Base-by-base conservation (phyloP, 2,329 filamentous ascomycete genomes). In the Hypomyces perniciosus region DNA sequence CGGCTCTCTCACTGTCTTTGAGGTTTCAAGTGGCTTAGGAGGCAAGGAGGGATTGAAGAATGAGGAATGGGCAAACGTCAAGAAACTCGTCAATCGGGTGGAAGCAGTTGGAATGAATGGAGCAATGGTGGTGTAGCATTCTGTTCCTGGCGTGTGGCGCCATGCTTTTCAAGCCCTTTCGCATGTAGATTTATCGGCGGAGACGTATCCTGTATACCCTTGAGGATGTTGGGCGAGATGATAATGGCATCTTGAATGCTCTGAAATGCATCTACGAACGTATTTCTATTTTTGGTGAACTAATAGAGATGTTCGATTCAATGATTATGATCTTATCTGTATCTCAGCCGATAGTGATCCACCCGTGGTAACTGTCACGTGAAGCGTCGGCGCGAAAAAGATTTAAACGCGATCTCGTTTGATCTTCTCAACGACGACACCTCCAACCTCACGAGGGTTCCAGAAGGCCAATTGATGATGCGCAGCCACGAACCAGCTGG, bases 61-160 rank as follows among this genome's bases (percentile, higher is more conserved):
- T 47, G 93, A 99, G 62, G 92, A 97, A 67, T 99, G 93, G 92
- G 81, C 86, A 5, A 88, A 81, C 34, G 88, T 99, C 59, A 97
- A 96, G 82, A 91, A 90, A 69, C 74, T 96, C 64, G 81, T 96
- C 27, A 84, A 81, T 39, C 81, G 85, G 61, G 71, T 92, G 54
- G 91, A 95, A 69, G 76, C 76, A 12, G 73, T 72, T n/a, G 74
- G 76, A 2, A 66, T 74, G 38, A 77, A 76, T 45, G 75, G 74
- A n/a, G 70, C 69, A 13, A 68, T 74, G 57, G 65, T 68, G 41
- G 68, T 66, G 55, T 72, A 66, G 57, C 31, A 40, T 44, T 48
- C 20, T 49, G 28, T 13, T 29, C 2, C 12, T 13, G 33, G 33
- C 28, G 46, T 35, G 44, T 45, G 48, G 48, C 43, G 40, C 48